Conservation (phyloP, 2,329 filamentous ascomycete species). For the Penicillium janthinellum region DNA sequence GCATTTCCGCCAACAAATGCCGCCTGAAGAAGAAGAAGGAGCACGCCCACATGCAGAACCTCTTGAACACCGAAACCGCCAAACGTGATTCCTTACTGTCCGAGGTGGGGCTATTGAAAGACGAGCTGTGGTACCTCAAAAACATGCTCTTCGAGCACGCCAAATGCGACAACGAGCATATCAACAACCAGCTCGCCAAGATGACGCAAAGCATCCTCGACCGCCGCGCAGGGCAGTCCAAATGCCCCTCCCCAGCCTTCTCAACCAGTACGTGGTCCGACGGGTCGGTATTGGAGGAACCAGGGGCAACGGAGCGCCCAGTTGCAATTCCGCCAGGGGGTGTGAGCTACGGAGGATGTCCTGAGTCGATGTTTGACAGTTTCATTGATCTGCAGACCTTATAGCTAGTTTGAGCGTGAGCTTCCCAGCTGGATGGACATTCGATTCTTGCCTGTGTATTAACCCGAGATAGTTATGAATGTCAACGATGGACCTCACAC, state of each 20-base stretch:
- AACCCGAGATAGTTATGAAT: neutral
- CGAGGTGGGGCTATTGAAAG: constrained; percentile 17
- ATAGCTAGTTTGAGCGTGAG: neutral
- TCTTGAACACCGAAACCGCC: constrained; percentile 18
- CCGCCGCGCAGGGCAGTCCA: neutral
- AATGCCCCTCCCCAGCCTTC: constrained; percentile 12
- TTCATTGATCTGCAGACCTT: constrained; percentile 10
- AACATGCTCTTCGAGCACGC: constrained; percentile 26
- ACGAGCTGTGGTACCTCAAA: constrained; percentile 26
- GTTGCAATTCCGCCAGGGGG: neutral
- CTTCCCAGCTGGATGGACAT: neutral
- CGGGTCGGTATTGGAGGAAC: constrained; percentile 11
- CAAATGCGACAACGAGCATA: constrained; percentile 21
- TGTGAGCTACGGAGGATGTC: neutral
- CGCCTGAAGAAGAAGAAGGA: constrained; percentile 25
- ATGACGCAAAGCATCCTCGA: constrained; percentile 18
- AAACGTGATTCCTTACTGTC: constrained; percentile 22
- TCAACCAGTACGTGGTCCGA: constrained; percentile 20
- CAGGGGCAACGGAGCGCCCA: neutral
- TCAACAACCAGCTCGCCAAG: constrained; percentile 21
- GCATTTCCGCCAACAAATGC: constrained; percentile 28
- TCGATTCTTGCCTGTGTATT: neutral
- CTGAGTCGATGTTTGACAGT: constrained; percentile 13
- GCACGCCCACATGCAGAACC: constrained; percentile 21
- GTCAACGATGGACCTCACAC: neutral